A percentile compares a stretch with the other conserved stretches of the same genome.
phyloP scores from a whole-genome alignment of 345 rosid species.

The Brassica napus region DNA sequence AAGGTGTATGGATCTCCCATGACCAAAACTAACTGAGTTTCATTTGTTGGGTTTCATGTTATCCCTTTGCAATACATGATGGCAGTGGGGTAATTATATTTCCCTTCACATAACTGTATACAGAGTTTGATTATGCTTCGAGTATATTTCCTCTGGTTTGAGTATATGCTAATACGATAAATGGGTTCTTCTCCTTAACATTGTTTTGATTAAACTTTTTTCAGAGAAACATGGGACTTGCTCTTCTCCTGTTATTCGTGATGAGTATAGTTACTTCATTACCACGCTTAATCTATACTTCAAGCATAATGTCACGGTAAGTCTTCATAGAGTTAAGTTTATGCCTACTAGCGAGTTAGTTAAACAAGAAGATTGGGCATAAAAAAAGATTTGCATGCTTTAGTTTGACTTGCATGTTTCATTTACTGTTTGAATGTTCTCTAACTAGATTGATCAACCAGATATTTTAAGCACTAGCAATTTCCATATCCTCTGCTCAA shows the following conservation, averaged over 20 bases:
- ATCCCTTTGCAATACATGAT: constrained; percentile 38
- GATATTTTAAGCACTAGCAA: neutral
- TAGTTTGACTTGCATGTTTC: constrained; percentile 10
- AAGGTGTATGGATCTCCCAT: neutral
- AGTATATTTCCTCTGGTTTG: neutral
- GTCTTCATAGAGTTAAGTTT: constrained; percentile 35
- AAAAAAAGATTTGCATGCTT: constrained; percentile 4
- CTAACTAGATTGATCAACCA: neutral
- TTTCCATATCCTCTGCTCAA: neutral
- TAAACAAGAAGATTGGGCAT: neutral
- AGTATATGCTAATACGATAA: neutral
- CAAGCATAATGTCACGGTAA: constrained; percentile 84
- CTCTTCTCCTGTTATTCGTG: constrained; percentile 67
- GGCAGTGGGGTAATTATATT: constrained; percentile 83
- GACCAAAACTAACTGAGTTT: constrained; percentile 44
- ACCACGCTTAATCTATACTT: constrained; percentile 71
- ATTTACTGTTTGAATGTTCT: neutral
- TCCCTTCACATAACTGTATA: constrained; percentile 8
- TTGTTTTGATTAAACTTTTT: constrained; percentile 14
- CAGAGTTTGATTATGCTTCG: neutral
- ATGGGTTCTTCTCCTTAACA: neutral
- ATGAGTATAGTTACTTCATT: constrained; percentile 78
- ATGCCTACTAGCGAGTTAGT: constrained; percentile 4
- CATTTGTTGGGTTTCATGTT: constrained; percentile 42
- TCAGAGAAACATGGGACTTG: constrained; percentile 99